A percentile compares a stretch with the other conserved stretches of the same genome.
phyloP scores from a whole-genome alignment of 2,329 filamentous ascomycete species.

The Nannizziopsis barbatae region DNA sequence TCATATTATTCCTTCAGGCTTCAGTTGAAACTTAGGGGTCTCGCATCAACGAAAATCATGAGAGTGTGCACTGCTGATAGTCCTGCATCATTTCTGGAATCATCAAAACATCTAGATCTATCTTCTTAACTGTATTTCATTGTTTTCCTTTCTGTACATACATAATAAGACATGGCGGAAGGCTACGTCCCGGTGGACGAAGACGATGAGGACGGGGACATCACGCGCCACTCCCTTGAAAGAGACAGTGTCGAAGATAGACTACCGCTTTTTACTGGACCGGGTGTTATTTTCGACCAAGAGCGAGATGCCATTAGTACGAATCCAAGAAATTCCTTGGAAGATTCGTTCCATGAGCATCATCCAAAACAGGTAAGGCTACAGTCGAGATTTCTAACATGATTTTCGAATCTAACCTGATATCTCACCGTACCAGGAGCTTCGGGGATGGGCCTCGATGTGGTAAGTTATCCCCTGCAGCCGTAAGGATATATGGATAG shows the following conservation, averaged over 20 bases:
- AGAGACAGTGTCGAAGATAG: constrained; percentile 1
- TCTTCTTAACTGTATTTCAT: not conserved
- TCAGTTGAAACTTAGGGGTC: no score
- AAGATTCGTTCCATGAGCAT: constrained; percentile 6
- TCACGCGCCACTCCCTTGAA: not conserved
- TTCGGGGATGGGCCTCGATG: constrained; percentile 14
- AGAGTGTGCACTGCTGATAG: no score
- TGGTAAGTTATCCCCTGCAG: constrained; percentile 11
- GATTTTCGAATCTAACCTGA: not conserved
- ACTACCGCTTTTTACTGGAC: not conserved
- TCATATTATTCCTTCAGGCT: no score
- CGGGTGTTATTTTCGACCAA: constrained; percentile 7
- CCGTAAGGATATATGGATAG: not conserved
- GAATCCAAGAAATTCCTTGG: not conserved
- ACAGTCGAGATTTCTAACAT: not conserved
- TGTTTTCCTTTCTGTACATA: not conserved
- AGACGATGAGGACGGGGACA: constrained; percentile 13
- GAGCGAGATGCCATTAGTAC: not conserved
- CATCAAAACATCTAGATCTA: no score
- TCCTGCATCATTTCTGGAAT: no score
- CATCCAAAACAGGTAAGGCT: constrained; percentile 8
- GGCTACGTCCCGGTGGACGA: constrained; percentile 16
- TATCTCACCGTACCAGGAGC: constrained; percentile 8
- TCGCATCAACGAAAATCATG: no score
- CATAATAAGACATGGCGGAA: constrained; percentile 13